Base-by-base conservation (phyloP, 495 filamentous ascomycete species). In the Lasiosphaeria ovina region DNA sequence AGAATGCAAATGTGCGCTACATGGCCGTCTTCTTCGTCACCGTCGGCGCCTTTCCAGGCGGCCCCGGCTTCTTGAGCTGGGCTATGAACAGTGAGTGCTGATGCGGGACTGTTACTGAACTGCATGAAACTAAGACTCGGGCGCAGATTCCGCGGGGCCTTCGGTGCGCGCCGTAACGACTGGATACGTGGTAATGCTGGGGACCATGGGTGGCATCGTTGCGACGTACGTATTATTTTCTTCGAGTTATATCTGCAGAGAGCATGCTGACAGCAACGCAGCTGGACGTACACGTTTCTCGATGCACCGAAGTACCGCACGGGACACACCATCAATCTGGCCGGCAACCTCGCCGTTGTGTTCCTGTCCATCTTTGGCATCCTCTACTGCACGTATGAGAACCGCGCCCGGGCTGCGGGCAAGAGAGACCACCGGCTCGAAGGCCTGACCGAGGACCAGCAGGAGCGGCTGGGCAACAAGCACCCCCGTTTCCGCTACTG, bases 241-340 rank as follows among this genome's bases (percentile, higher is more conserved):
- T 44, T 31, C 11, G 6, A 24, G 16, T 38, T 48, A 10, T 6
- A n/a, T 8, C 48, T 42, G 35, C 34, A 40, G 12, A 55, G 9
- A 54, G 2, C 7, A 1, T 32, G 31, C 53, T 63, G 24, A 63
- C 56, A 52, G 3, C 3, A 44, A 10, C 16, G 16, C 52, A 76
- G 76, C 14, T 85, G 81, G 82, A 83, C 82, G 1, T 86, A 86
- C 65, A 61, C 79, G n/a, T 67, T 62, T 1, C 60, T 55, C 35
- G 82, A 86, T 31, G 74, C 67, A 0, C 82, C 82, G 17, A 68
- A 75, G 52, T 87, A 83, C 65, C 67, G 65, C 54, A 80, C 69
- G 35, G 84, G 84, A 35, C 84, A 87, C 69, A 74, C 79, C 17
- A 85, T 86, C 77, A 87, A 87, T 66, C 69, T 87, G 31, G 74